Conservation (phyloP, 352 stramenopile genomes). For the Phytophthora uliginosa region DNA sequence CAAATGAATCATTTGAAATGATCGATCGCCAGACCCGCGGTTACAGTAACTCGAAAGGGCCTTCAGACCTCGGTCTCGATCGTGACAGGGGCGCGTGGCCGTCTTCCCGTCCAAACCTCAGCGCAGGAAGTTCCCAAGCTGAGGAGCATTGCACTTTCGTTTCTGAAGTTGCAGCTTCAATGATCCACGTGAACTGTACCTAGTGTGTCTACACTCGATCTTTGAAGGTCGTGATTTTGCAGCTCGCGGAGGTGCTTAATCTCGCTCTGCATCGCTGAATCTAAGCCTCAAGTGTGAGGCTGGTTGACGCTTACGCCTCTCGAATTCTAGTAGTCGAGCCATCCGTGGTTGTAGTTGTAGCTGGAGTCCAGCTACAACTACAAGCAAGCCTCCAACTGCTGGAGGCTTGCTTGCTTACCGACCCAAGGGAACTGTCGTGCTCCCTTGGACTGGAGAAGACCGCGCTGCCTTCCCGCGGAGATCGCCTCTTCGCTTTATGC, state of each 20-base stretch:
- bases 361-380: neutral
- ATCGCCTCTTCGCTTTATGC: conserved; percentile 15
- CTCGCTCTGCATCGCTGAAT: neutral
- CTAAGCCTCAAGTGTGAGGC: neutral
- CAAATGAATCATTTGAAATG: neutral
- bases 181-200: neutral
- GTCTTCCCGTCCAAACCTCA: neutral
- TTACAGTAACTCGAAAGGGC: neutral
- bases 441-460: neutral
- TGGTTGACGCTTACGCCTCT: neutral
- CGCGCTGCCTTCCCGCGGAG: conserved; percentile 6
- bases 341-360: neutral
- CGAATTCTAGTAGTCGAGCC: neutral
- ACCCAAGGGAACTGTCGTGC: conserved; percentile 1
- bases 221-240: conserved; percentile 8
- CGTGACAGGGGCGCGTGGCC: conserved; percentile 15
- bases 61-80: neutral
- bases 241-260: neutral
- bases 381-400: neutral
- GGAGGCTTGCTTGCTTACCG: neutral
- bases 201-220: neutral
- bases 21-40: conserved; percentile 15
- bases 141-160: neutral
- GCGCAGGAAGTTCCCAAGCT: neutral
- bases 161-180: conserved; percentile 15